Evolutionary conservation across 345 rosid species (phyloP).

Genomic region (Durio zibethinus): DNA sequence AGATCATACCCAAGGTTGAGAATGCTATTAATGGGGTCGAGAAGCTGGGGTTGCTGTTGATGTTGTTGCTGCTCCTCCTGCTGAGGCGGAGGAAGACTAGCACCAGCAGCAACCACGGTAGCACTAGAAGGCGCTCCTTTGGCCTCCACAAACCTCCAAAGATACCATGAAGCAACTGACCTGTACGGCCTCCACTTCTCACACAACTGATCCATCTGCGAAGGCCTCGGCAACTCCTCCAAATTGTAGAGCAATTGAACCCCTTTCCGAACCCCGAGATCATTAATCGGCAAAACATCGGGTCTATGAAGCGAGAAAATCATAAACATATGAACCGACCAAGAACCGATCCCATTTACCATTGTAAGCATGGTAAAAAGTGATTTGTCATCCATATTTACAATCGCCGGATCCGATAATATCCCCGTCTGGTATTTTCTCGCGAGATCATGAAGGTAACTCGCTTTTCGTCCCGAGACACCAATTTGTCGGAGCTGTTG

Average conservation of each 20-base stretch:
- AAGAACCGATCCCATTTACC: slow-evolving; percentile 98
- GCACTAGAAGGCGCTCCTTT: slow-evolving; percentile 70
- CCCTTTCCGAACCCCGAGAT: slow-evolving; percentile 85
- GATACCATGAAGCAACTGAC: slow-evolving; percentile 89
- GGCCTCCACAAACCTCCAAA: slow-evolving; percentile 80
- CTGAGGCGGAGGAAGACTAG: slow-evolving; percentile 47
- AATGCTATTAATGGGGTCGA: slow-evolving; percentile 85
- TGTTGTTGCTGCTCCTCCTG: slow-evolving; percentile 49
- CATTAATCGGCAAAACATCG: slow-evolving; percentile 89
- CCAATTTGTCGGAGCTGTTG: slow-evolving; percentile 90
- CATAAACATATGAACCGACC: slow-evolving; percentile 99
- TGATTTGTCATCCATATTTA: slow-evolving; percentile 93
- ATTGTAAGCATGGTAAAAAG: slow-evolving; percentile 94
- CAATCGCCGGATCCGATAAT: slow-evolving; percentile 70
- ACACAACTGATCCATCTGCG: slow-evolving; percentile 84
- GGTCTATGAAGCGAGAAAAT: slow-evolving; percentile 94
- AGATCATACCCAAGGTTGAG: slow-evolving; percentile 72
- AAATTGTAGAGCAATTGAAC: slow-evolving; percentile 73
- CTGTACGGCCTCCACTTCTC: slow-evolving; percentile 98
- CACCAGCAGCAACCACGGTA: slow-evolving; percentile 48
- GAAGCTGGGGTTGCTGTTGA: slow-evolving; percentile 61
- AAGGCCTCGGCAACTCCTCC: slow-evolving; percentile 87
- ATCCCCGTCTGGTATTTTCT: slow-evolving; percentile 89
- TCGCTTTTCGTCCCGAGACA: slow-evolving; percentile 85
- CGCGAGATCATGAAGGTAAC: slow-evolving; percentile 89